Evolutionary conservation across 805 yeast genomes (phyloP).

Genomic region (Starmerella sp.): DNA sequence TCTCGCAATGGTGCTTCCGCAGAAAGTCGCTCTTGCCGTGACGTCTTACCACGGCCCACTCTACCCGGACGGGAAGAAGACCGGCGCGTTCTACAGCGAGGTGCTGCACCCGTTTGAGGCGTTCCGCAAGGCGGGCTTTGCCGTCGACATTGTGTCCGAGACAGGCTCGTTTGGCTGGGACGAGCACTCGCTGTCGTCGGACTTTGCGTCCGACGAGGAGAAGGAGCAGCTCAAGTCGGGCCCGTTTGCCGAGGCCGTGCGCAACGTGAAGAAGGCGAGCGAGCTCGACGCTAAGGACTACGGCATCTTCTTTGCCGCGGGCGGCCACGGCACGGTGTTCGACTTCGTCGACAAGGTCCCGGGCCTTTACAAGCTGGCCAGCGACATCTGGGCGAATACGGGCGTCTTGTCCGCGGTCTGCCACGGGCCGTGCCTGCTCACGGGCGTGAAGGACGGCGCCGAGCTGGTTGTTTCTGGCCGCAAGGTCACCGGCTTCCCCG

Average conservation of each 20-base stretch:
- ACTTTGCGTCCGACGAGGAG: slow-evolving; percentile 38
- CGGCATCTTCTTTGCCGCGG: slow-evolving; percentile 49
- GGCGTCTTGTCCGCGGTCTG: slow-evolving; percentile 57
- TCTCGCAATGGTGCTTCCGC: slow-evolving; percentile 13
- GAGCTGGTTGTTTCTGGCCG: slow-evolving; percentile 40
- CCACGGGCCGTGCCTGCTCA: slow-evolving; percentile 55
- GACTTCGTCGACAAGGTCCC: slow-evolving; percentile 45
- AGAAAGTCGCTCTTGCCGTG: slow-evolving; percentile 20
- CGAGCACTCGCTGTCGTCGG: slow-evolving; percentile 39
- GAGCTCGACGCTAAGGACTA: slow-evolving; percentile 41
- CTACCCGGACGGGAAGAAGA: slow-evolving; percentile 46
- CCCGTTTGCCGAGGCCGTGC: slow-evolving; percentile 33
- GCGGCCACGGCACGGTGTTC: slow-evolving; percentile 52
- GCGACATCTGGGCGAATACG: slow-evolving; percentile 37
- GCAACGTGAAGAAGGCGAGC: slow-evolving; percentile 36
- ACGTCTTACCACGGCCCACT: slow-evolving; percentile 29
- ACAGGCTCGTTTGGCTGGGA: slow-evolving; percentile 49
- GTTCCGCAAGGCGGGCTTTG: slow-evolving; percentile 39
- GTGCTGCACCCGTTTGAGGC: slow-evolving; percentile 48
- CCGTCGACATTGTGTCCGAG: slow-evolving; percentile 48
- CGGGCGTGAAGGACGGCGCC: slow-evolving; percentile 34
- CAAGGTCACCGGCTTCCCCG: slow-evolving; percentile 51
- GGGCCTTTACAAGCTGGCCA: slow-evolving; percentile 37
- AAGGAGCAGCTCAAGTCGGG: slow-evolving; percentile 31
- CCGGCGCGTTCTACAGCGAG: slow-evolving; percentile 52